These are phyloP conservation scores for Sporothrix schenckii DNA, from an alignment of 2,329 filamentous ascomycete species.

Conservation along the genomic window DNA sequence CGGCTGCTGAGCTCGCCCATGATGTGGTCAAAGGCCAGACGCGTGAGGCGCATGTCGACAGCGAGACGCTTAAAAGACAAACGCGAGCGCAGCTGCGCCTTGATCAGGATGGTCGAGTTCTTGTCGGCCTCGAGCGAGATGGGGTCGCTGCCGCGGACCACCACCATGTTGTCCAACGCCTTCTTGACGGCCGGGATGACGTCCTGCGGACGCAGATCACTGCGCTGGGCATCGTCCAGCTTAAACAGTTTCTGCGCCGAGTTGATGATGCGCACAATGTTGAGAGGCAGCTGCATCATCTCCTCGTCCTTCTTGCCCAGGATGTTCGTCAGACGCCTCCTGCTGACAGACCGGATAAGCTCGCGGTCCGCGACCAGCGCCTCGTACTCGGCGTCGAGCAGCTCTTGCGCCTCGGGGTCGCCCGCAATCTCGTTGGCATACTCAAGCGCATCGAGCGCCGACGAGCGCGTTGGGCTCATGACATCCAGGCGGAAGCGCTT, in stretches of 20 bases:
- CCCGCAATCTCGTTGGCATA: constrained; percentile 84
- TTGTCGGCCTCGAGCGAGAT: constrained; percentile 85
- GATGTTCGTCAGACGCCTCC: constrained; percentile 41
- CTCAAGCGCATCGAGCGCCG: constrained; percentile 74
- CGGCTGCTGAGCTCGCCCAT: constrained; percentile 87
- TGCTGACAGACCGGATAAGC: constrained; percentile 70
- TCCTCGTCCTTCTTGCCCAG: constrained; percentile 71
- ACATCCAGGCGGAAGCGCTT: constrained; percentile 84
- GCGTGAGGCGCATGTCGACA: constrained; percentile 81
- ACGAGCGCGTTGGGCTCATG: constrained; percentile 64
- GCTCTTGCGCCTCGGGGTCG: constrained; percentile 81
- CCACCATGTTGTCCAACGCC: constrained; percentile 74
- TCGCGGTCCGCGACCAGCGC: constrained; percentile 73
- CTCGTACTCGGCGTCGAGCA: constrained; percentile 88
- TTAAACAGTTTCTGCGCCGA: constrained; percentile 89
- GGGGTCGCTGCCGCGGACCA: constrained; percentile 81
- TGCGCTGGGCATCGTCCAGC: constrained; percentile 81
- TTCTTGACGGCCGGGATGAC: constrained; percentile 78
- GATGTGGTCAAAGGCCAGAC: constrained; percentile 88
- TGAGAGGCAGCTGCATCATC: constrained; percentile 88
- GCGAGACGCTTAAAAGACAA: constrained; percentile 93
- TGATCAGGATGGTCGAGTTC: constrained; percentile 89
- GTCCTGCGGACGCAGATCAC: constrained; percentile 85
- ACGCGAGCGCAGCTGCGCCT: constrained; percentile 84
- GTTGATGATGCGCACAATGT: constrained; percentile 87